Conservation (phyloP, 1,284 basidiomycete species). For the Leccinum griseonigrum region DNA sequence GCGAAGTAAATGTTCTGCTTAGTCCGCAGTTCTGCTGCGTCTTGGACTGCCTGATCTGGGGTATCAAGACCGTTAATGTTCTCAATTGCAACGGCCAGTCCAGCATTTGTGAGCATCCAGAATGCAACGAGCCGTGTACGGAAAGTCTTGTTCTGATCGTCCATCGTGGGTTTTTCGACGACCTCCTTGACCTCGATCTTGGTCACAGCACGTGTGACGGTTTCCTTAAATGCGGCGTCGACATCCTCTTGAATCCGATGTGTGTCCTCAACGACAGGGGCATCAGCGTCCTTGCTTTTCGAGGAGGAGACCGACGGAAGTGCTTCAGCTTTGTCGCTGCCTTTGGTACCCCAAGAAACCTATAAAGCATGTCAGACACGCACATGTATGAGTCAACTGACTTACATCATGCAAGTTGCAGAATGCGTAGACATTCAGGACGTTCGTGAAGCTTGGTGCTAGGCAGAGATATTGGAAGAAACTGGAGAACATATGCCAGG, state of each 20-base stretch:
- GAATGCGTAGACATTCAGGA: conserved; percentile 95
- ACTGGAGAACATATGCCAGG: conserved; percentile 98
- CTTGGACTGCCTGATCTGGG: conserved; percentile 38
- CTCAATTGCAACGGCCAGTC: conserved; percentile 78
- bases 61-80: conserved; percentile 76
- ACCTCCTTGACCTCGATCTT: conserved; percentile 72
- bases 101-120: conserved; percentile 87
- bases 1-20: conserved; percentile 82
- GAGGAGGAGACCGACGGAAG: conserved; percentile 89
- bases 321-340: conserved; percentile 92
- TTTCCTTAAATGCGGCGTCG: conserved; percentile 91
- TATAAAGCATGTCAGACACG: conserved; percentile 27
- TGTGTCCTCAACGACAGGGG: conserved; percentile 80
- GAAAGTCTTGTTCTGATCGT: conserved; percentile 94
- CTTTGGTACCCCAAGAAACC: conserved; percentile 94
- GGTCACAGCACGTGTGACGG: conserved; percentile 88
- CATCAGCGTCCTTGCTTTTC: conserved; percentile 73
- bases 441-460: conserved; percentile 91
- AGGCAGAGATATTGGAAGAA: conserved; percentile 91
- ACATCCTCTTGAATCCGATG: conserved; percentile 83
- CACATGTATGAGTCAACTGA: conserved; percentile 5
- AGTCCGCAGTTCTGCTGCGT: conserved; percentile 46
- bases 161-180: conserved; percentile 81
- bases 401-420: conserved; percentile 90
- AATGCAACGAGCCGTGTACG: conserved; percentile 82